Evolutionary conservation across 139 green algal species (phyloP).

Genomic region (Coccomyxa sp.): DNA sequence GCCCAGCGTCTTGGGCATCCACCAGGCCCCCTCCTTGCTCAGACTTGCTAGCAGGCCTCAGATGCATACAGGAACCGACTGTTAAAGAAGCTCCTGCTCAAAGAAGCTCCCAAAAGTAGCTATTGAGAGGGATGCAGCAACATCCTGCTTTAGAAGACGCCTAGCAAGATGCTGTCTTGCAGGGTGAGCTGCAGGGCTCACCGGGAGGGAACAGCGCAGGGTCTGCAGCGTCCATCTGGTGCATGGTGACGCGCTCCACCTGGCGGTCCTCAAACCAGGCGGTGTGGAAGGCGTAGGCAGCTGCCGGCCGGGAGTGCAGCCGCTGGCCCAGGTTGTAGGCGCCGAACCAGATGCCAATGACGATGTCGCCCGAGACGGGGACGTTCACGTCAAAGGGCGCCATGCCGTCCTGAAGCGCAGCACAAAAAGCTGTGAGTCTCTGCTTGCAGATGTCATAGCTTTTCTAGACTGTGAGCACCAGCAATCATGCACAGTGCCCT

Average conservation of each 20-base stretch:
- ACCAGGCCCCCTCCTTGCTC: too few relatives aligned
- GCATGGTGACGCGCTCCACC: conserved; percentile 16
- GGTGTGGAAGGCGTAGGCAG: conserved; percentile 31
- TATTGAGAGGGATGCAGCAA: too few relatives aligned
- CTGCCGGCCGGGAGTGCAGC: conserved; percentile 14
- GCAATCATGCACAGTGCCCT: neutral
- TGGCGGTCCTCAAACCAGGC: conserved; percentile 9
- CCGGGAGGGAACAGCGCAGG: neutral
- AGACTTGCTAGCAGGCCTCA: too few relatives aligned
- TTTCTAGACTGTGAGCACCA: neutral
- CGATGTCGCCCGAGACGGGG: conserved; percentile 20
- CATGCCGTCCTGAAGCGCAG: conserved; percentile 18
- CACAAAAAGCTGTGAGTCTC: neutral
- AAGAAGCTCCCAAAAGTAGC: too few relatives aligned
- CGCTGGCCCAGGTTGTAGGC: conserved; percentile 20
- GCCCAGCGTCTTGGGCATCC: too few relatives aligned
- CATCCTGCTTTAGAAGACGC: too few relatives aligned
- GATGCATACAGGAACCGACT: too few relatives aligned
- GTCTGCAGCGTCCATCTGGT: conserved; percentile 17
- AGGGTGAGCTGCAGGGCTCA: too few relatives aligned
- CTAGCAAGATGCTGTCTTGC: too few relatives aligned
- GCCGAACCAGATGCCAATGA: conserved; percentile 30
- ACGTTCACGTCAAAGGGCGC: conserved; percentile 23
- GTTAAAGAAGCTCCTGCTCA: too few relatives aligned
- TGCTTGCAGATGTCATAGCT: neutral